A percentile compares a stretch with the other conserved stretches of the same genome.
phyloP scores from a whole-genome alignment of 805 yeast genomes.

The Yarrowia hollandica region DNA sequence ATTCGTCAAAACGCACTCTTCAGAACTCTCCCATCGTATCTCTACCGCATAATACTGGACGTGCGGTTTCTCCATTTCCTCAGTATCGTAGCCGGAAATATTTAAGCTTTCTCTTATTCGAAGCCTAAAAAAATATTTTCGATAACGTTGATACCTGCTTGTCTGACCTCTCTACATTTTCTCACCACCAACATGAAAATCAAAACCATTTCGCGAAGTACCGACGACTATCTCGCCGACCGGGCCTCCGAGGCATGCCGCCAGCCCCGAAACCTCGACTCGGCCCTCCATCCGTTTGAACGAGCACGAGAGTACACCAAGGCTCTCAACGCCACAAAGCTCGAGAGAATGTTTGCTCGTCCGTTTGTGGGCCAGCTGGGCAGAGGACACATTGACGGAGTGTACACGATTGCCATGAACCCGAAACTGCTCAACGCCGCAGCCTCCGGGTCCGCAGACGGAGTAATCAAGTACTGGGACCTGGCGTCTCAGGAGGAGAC shows the following conservation, averaged over 20 bases:
- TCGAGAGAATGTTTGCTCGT: conserved; percentile 96
- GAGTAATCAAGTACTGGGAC: conserved; percentile 92
- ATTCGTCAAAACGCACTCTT: no score
- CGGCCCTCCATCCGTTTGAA: conserved; percentile 95
- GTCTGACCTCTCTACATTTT: neutral
- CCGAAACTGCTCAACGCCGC: conserved; percentile 65
- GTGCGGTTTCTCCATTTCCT: no score
- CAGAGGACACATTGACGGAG: conserved; percentile 92
- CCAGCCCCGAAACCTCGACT: conserved; percentile 84
- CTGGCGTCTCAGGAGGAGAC: conserved; percentile 73
- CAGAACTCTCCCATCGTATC: no score
- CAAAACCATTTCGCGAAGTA: conserved; percentile 82
- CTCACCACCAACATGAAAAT: conserved; percentile 54
- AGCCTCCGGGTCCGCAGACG: conserved; percentile 95
- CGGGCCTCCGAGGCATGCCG: conserved; percentile 85
- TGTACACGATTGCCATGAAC: conserved; percentile 82
- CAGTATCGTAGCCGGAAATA: no score
- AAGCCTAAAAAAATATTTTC: neutral
- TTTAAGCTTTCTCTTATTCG: neutral
- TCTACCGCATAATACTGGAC: no score
- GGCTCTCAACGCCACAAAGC: conserved; percentile 90
- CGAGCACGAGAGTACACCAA: conserved; percentile 94
- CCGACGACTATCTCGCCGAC: conserved; percentile 91
- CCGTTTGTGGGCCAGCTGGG: conserved; percentile 97
- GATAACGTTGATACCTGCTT: no score